Conservation (phyloP, 108 stramenopile genomes). For the Conticribra weissflogii region DNA sequence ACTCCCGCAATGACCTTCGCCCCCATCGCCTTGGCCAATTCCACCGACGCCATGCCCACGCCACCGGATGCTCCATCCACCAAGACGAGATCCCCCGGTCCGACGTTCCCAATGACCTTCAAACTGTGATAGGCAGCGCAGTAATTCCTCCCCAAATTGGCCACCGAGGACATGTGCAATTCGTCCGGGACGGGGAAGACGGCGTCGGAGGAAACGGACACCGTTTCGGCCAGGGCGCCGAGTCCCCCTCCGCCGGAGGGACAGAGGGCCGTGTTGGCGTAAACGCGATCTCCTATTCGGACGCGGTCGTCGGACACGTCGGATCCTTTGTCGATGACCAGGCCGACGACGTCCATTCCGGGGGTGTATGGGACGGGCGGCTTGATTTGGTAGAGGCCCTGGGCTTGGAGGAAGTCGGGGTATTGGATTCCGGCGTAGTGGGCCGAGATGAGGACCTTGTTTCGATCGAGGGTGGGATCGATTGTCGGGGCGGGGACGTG, state of each 20-base stretch:
- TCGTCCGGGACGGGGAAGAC: constrained; percentile 57
- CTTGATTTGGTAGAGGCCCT: constrained; percentile 67
- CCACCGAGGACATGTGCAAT: constrained; percentile 48
- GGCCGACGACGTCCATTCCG: constrained; percentile 69
- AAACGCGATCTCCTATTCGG: constrained; percentile 63
- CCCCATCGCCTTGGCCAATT: constrained; percentile 74
- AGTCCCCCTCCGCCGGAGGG: constrained; percentile 56
- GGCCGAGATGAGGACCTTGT: constrained; percentile 55
- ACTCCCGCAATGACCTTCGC: constrained; percentile 77
- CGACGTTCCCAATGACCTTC: constrained; percentile 59
- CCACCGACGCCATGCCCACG: constrained; percentile 80
- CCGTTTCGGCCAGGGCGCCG: constrained; percentile 60
- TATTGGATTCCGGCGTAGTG: constrained; percentile 76
- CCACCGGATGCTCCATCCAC: constrained; percentile 79
- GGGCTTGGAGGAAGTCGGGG: constrained; percentile 72
- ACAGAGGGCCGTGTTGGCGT: constrained; percentile 56
- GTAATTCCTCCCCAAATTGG: constrained; percentile 74
- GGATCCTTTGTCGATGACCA: constrained; percentile 55
- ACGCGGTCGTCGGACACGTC: constrained; percentile 30
- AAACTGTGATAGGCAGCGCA: constrained; percentile 75
- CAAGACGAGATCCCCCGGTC: constrained; percentile 54
- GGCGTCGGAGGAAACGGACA: constrained; percentile 37
- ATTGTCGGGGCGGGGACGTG: constrained; percentile 20
- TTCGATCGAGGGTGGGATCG: constrained; percentile 16
- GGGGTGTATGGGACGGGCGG: constrained; percentile 72